Base-by-base conservation (phyloP, 2,329 filamentous ascomycete genomes). In the Madurella mycetomatis region DNA sequence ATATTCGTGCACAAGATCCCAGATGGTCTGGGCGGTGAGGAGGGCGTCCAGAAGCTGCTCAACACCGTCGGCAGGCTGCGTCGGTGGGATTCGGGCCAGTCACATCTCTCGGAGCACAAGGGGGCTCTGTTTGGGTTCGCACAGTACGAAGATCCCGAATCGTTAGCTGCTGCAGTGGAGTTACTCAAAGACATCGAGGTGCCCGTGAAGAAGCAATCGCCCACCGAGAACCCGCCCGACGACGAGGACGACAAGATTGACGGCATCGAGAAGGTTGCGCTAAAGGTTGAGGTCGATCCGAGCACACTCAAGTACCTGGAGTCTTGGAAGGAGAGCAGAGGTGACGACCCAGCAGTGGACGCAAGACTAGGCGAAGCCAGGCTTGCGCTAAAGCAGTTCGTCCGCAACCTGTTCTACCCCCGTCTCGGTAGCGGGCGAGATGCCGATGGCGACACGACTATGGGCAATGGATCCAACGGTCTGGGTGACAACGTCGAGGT, bases 121-220 rank as follows among this genome's bases (percentile, higher is more conserved):
- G 85, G 85, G 53, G 86, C 87, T 71, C 87, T 86, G 59, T 97
- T 97, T 76, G 94, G 92, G 13, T 97, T 99, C 72, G 94, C 92
- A 56, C 88, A 96, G 71, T 99, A 88, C 70, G 92, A 96, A 59
- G 92, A 97, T 69, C 84, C 86, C 19, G 89, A 96, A 70, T 92
- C 91, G 61, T 78, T 99, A 62, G 85, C 87, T 69, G 86, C 86
- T 43, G 94, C 92, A 42, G 84, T 92, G 52, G 90, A 95, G 69
- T 82, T 96, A 53, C 82, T 96, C 64, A 84, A 85, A 67, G 86
- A 94, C 64, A 78, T 96, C 59, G 79, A 90, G 67, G 83, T 97
- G 47, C 94, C 94, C 31, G 76, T 85, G 41, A 89, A 90, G 73
- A 87, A 85, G 69, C 88, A 92, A 70, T 72, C 76, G 16, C 74